phyloP scores from a whole-genome alignment of 148 eudicot genomes.

The Diospyros kaki region DNA sequence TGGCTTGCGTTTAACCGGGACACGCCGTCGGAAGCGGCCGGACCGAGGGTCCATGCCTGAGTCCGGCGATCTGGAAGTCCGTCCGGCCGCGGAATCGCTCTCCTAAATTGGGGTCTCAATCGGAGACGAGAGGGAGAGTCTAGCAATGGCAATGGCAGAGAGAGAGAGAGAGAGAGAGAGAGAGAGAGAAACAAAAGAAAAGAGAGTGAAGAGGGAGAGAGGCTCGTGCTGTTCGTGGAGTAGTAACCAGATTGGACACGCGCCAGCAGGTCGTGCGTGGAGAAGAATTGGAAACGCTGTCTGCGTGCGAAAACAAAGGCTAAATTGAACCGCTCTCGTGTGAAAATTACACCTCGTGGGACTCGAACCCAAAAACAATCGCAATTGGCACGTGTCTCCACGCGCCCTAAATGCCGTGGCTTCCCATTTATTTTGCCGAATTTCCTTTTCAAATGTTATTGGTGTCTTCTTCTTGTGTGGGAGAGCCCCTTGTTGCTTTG shows the following conservation, averaged over 20 bases:
- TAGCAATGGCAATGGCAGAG: constrained; percentile 6
- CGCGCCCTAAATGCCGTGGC: too few relatives aligned
- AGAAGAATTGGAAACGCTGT: neutral
- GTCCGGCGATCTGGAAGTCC: constrained; percentile 12
- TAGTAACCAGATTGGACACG: constrained; percentile 1
- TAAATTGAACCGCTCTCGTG: neutral
- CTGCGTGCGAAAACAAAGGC: neutral
- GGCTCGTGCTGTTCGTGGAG: constrained; percentile 1
- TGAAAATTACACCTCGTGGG: neutral
- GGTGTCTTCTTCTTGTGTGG: neutral
- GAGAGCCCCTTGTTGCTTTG: too few relatives aligned
- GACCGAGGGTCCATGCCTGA: constrained; percentile 18
- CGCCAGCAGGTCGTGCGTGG: constrained; percentile 6
- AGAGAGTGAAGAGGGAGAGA: too few relatives aligned
- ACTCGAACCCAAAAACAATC: neutral
- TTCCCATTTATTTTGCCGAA: too few relatives aligned
- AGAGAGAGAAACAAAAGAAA: too few relatives aligned
- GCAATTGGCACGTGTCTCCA: too few relatives aligned
- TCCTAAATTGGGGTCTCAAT: constrained; percentile 9
- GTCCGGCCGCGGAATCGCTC: neutral
- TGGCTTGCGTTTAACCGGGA: constrained; percentile 18
- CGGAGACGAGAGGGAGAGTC: constrained; percentile 2
- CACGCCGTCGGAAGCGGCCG: constrained; percentile 23
- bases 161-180: constrained; percentile 19
- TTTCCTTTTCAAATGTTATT: too few relatives aligned